Evolutionary conservation across 1,284 basidiomycete genomes (phyloP).

Genomic region (Apiotrichum mycotoxinovorans): DNA sequence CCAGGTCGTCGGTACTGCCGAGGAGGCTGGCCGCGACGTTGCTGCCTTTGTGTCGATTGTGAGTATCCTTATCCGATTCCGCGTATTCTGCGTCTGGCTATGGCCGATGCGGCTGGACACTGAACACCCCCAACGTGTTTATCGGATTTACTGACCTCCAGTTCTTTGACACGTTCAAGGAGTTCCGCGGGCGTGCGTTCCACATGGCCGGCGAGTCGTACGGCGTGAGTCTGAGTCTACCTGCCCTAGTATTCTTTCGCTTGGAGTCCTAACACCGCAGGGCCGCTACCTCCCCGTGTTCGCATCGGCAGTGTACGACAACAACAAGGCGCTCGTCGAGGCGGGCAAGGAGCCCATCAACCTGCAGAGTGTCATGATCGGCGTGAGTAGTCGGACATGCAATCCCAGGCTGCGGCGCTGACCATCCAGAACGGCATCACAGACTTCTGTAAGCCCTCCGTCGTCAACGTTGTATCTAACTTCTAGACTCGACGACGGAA

Average conservation of each 20-base stretch:
- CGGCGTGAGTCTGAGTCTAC: constrained; percentile 35
- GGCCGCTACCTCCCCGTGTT: constrained; percentile 80
- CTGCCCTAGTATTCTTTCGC: too few relatives aligned
- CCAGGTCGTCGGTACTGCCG: constrained; percentile 58
- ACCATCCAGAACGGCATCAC: constrained; percentile 51
- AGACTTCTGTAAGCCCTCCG: constrained; percentile 28
- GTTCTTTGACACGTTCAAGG: constrained; percentile 68
- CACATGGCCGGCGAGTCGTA: constrained; percentile 65
- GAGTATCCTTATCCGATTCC: constrained; percentile 8
- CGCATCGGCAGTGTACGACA: constrained; percentile 72
- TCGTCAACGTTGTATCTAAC: neutral
- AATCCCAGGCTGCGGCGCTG: neutral
- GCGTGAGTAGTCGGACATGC: constrained; percentile 33
- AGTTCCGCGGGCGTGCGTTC: constrained; percentile 61
- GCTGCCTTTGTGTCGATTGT: constrained; percentile 64
- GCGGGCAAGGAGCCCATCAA: constrained; percentile 69
- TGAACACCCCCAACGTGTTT: too few relatives aligned
- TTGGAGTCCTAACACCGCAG: too few relatives aligned
- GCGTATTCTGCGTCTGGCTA: too few relatives aligned
- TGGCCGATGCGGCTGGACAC: too few relatives aligned
- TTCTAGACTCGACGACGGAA: constrained; percentile 31
- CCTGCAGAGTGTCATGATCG: constrained; percentile 75
- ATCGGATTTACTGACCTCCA: too few relatives aligned
- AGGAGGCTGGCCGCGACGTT: constrained; percentile 68
- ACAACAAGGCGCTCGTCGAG: constrained; percentile 61